Evolutionary conservation across 2,329 filamentous ascomycete species (phyloP).

Genomic region (Polychaeton citri): DNA sequence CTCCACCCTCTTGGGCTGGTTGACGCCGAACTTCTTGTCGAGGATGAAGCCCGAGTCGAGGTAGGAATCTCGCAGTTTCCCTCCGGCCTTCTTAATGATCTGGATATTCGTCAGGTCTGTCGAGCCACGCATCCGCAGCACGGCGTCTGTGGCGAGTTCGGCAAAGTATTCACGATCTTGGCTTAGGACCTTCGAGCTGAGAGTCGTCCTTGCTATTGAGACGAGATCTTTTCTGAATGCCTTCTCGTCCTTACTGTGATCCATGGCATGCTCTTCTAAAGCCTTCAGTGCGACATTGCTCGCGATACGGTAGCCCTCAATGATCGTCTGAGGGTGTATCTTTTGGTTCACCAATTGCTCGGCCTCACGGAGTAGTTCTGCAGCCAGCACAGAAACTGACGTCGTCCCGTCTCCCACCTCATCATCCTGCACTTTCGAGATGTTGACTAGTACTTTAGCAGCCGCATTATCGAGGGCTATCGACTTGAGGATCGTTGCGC

Average conservation of each 20-base stretch:
- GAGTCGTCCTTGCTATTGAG: slow-evolving; percentile 82
- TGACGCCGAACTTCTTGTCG: slow-evolving; percentile 98
- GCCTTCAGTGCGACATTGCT: slow-evolving; percentile 76
- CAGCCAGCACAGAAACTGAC: slow-evolving; percentile 89
- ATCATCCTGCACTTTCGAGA: slow-evolving; percentile 98
- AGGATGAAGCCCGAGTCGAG: slow-evolving; percentile 96
- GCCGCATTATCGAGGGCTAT: slow-evolving; percentile 98
- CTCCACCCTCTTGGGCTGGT: slow-evolving; percentile 92
- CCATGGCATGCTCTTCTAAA: slow-evolving; percentile 70
- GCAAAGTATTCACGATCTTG: slow-evolving; percentile 92
- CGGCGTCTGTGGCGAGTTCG: slow-evolving; percentile 77
- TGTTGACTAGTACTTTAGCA: slow-evolving; percentile 96
- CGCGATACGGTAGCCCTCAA: slow-evolving; percentile 97
- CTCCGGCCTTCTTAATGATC: slow-evolving; percentile 98
- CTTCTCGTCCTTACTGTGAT: slow-evolving; percentile 72
- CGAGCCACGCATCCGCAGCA: slow-evolving; percentile 77
- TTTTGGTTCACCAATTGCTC: slow-evolving; percentile 97
- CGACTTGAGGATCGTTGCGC: slow-evolving; percentile 93
- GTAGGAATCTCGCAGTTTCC: slow-evolving; percentile 95
- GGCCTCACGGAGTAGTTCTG: slow-evolving; percentile 87
- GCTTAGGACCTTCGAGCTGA: slow-evolving; percentile 92
- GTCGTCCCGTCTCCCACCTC: slow-evolving; percentile 97
- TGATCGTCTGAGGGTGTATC: slow-evolving; percentile 98
- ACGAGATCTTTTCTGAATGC: slow-evolving; percentile 82
- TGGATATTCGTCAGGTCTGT: slow-evolving; percentile 96